Evolutionary conservation across 139 green algal genomes (phyloP), one percentile per base, ranked within the genome.

Genomic region (Asterochloris erici): DNA sequence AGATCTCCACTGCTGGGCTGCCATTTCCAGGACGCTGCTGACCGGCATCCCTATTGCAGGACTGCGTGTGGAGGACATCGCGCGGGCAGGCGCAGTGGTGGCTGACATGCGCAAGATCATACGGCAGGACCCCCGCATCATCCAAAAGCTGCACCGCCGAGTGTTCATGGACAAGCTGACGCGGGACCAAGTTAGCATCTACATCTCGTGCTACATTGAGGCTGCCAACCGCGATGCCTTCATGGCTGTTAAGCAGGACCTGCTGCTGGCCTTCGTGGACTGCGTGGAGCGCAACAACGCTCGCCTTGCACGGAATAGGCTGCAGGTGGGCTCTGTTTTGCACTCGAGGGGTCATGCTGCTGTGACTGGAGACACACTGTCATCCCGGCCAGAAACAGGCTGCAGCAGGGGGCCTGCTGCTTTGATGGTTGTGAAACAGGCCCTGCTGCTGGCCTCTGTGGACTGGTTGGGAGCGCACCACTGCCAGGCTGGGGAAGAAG

Each of bases 131-230:
- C 82, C 86, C 38, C 91, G 93, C 78, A 92, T 98, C 83, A 96
- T 98, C 68, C 94, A 95, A 82, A 97, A 96, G 88, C 90, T 97
- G 79, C 93, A 98, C 84, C 89, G 93, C 74, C 92, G 95, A 81
- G 91, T 96, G 24, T 98, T 97, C 85, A 81, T 98, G 79, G 90
- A 97, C 88, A 96, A 95, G 82, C 85, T 98, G 38, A 93, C 86
- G 0, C 81, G 83, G 17, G 93, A 97, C 29, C 88, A 93, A 79
- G 73, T 84, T 0, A 74, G 68, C 54, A 73, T 78, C 80, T 84
- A 79, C 70, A 79, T 79, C 13, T 84, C 69, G 60, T 84, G 80
- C 80, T 84, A 79, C 62, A 70, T 78, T 70, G 80, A 84, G 60
- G 70, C 90, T 0, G 78, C 87, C 68, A 97, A 96, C 85, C 84